These are phyloP conservation scores for Botrytis byssoidea DNA, from an alignment of 2,329 filamentous ascomycete genomes.

Conservation along the genomic window DNA sequence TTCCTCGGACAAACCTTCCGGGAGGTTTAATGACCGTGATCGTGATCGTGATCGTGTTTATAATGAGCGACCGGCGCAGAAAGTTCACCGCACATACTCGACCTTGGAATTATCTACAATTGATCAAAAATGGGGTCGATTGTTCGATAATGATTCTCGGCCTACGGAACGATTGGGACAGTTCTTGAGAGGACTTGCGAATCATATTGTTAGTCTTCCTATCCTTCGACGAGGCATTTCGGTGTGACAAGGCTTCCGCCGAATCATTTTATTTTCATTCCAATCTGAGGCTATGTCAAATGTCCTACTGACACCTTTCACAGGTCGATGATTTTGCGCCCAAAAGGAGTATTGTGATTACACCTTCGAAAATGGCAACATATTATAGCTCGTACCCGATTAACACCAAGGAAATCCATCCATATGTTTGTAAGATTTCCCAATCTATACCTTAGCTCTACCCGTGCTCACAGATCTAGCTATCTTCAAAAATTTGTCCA, in stretches of 20 bases:
- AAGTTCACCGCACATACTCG: slow-evolving; percentile 31
- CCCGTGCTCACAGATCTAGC: slow-evolving; percentile 27
- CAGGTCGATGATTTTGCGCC: slow-evolving; percentile 70
- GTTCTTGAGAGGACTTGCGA: slow-evolving; percentile 70
- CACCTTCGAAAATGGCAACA: slow-evolving; percentile 70
- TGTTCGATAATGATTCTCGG: slow-evolving; percentile 68
- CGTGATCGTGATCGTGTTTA: slow-evolving; percentile 9
- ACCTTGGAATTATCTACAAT: slow-evolving; percentile 54
- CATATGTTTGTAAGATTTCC: slow-evolving; percentile 59
- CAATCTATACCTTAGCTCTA: background rate
- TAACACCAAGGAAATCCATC: slow-evolving; percentile 60
- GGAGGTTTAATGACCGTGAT: slow-evolving; percentile 35
- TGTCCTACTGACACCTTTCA: slow-evolving; percentile 22
- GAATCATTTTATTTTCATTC: background rate
- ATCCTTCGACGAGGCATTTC: background rate
- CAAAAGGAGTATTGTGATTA: slow-evolving; percentile 66
- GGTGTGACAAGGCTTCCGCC: background rate
- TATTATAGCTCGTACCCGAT: slow-evolving; percentile 70
- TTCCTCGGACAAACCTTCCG: slow-evolving; percentile 34
- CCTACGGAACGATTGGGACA: slow-evolving; percentile 68
- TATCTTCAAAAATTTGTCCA: slow-evolving; percentile 32
- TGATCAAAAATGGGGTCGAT: slow-evolving; percentile 72
- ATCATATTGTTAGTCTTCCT: slow-evolving; percentile 60
- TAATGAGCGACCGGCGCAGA: slow-evolving; percentile 8
- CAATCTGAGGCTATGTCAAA: background rate